Evolutionary conservation across 371 early-diverging fungal species (phyloP), one percentile per base, ranked within the genome.

Genomic region (Chytridiales sp.): DNA sequence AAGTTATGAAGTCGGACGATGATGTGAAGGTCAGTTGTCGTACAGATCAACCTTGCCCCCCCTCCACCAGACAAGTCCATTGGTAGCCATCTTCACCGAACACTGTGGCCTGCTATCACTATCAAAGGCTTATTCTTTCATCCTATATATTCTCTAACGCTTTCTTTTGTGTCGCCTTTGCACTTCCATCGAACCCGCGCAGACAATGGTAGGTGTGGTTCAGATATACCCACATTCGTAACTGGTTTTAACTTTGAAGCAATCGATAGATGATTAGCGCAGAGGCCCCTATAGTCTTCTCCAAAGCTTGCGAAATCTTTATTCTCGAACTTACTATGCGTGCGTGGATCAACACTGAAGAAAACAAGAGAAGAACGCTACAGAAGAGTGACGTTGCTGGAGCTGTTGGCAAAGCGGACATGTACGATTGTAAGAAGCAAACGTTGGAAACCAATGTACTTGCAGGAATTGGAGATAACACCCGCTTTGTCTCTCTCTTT

Each of bases 1-100:
- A 98, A 70, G 95, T 99, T 40, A 99, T 99, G 99, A 99, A 99
- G 76, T 88, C 93, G 2, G 99, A 99, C 73, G 94, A 95, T 51
- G 98, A 98, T 64, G 95, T 95, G 26, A 94, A 93, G 82, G 89
- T 89, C 72, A 6, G 61, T 47, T 40, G 17, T 21, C 3, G 35
- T n/a, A 35, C 46, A 15, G 27, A 39, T 32, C 15, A 35, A 21
- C 22, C 19, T 48, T 5, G 6, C n/a, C n/a, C n/a, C n/a, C n/a
- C n/a, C n/a, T n/a, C n/a, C n/a, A n/a, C n/a, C n/a, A n/a, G n/a
- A n/a, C n/a, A n/a, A n/a, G n/a, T n/a, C n/a, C n/a, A n/a, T n/a
- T n/a, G n/a, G n/a, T n/a, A n/a, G n/a, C n/a, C n/a, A n/a, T n/a
- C n/a, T n/a, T n/a, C n/a, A n/a, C n/a, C n/a, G n/a, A n/a, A n/a